These are phyloP conservation scores for Volvox carteri DNA, from an alignment of 163 green algal species.

Conservation along the genomic window DNA sequence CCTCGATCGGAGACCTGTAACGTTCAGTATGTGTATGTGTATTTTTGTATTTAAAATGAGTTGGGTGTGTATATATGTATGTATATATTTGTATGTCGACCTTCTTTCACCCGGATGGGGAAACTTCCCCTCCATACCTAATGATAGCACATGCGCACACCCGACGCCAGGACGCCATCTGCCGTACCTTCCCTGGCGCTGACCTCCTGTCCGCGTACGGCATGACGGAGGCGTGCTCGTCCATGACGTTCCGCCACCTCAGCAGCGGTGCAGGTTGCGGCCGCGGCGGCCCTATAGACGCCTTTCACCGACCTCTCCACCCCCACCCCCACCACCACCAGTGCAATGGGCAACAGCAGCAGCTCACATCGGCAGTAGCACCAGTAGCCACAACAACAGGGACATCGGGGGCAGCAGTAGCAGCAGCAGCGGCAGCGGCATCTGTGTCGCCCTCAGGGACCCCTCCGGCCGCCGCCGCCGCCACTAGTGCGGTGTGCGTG, in stretches of 20 bases:
- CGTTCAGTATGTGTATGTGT: too few species aligned
- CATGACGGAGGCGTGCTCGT: conserved; percentile 92
- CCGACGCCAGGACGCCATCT: conserved; percentile 42
- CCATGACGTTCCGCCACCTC: conserved; percentile 83
- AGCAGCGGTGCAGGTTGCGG: too few species aligned
- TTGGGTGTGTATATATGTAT: too few species aligned
- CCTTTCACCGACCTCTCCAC: not conserved
- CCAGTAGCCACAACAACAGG: not conserved
- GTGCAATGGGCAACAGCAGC: not conserved
- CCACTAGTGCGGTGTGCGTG: conserved; percentile 65
- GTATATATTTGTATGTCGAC: too few species aligned
- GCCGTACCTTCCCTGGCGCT: conserved; percentile 76
- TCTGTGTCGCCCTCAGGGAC: too few species aligned
- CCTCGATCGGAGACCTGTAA: too few species aligned
- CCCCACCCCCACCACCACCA: not conserved
- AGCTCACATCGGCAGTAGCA: not conserved
- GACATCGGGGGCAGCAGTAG: not conserved
- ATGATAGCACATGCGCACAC: too few species aligned
- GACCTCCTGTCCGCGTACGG: conserved; percentile 86
- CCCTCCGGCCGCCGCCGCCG: not conserved
- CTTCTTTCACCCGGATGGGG: too few species aligned
- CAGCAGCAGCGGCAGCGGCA: not conserved
- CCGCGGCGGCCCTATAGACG: too few species aligned
- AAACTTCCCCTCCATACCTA: too few species aligned
- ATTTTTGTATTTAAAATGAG: too few species aligned